phyloP scores from a whole-genome alignment of 176 grass and related monocot species.

The Pontederia crassipes region DNA sequence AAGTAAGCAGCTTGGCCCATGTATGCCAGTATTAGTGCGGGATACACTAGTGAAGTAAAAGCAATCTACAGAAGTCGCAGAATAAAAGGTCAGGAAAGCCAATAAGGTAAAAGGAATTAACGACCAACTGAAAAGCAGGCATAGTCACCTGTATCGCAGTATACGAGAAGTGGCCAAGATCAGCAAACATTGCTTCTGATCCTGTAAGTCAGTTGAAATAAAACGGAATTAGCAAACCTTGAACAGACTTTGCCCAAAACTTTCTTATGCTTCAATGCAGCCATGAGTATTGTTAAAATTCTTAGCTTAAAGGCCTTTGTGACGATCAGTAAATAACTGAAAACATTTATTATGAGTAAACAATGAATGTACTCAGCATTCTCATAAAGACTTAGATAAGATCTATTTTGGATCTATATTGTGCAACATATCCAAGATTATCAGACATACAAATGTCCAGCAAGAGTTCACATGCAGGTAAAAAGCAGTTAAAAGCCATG shows the following conservation, averaged over 20 bases:
- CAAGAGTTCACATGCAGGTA: no score
- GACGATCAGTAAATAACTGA: neutral
- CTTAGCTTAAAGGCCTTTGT: no score
- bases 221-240: neutral
- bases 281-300: no score
- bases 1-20: constrained; percentile 99
- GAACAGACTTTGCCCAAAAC: neutral
- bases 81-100: neutral
- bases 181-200: constrained; percentile 99
- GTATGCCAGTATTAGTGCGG: constrained; percentile 84
- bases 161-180: constrained; percentile 96
- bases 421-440: no score
- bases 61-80: constrained; percentile 47
- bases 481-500: no score
- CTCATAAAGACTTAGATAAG: no score
- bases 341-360: no score
- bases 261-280: neutral
- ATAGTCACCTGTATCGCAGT: constrained; percentile 75
- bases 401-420: no score
- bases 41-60: constrained; percentile 91
- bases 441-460: no score
- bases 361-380: no score
- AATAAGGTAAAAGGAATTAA: constrained; percentile 2
- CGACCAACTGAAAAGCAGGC: constrained; percentile 4
- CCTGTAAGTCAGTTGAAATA: constrained; percentile 24